Evolutionary conservation across 257 asterid genomes (phyloP), one percentile per base, ranked within the genome.

Genomic region (Datura wrightii): DNA sequence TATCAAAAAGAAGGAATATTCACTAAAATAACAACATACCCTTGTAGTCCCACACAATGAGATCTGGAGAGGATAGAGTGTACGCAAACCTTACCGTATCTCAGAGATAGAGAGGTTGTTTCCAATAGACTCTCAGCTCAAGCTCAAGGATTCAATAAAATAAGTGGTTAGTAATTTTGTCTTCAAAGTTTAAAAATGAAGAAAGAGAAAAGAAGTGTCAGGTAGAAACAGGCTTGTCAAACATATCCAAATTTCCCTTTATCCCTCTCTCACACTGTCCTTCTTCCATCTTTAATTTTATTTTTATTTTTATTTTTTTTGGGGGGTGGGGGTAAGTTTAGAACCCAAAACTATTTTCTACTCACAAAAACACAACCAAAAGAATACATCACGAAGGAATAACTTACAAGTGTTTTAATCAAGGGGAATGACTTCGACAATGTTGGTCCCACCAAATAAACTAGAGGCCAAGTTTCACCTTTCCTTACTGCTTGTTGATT

Each of bases 391-490:
- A 78, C 48, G 4, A 52, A 65, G 55, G 69, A 86, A 63, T 42
- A 85, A 90, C 98, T 97, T 92, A 93, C 97, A 62, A 86, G 92
- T 86, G 90, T 84, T 85, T 79, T 94, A 69, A 88, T 88, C 84
- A 90, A 80, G 56, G 95, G 91, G 84, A 93, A 97, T 82, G 89
- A 86, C 86, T 86, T 93, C 10, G 71, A 87, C 90, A 97, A 82
- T 79, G 88, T 89, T 79, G 98, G 98, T 42, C 97, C 98, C 82
- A 92, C 92, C 89, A 95, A 89, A 86, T 91, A 84, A 63, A 89
- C 85, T 89, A 95, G 86, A 80, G 98, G 98, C 99, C 99, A 97
- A 31, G 87, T 87, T 92, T 97, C 98, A 85, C 91, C 97, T 89
- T 90, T 90, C 90, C 80, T 90, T 87, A 92, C 92, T 46, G 91